Conservation (phyloP, 768 basidiomycete genomes). For the Ephemerocybe angulata region DNA sequence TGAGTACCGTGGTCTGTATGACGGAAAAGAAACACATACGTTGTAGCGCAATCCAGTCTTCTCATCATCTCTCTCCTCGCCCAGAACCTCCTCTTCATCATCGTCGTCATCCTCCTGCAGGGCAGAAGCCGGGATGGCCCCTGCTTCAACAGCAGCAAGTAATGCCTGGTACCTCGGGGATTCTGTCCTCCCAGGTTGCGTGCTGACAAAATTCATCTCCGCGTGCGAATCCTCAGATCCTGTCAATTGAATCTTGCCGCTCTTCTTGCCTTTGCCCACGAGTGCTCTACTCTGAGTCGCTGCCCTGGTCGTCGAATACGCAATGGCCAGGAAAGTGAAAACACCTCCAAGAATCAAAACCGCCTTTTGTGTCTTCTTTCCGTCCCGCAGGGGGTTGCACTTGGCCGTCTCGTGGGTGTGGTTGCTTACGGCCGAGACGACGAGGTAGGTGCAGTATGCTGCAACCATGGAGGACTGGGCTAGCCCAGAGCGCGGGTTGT, state of each 20-base stretch:
- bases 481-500: conserved; percentile 91
- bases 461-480: conserved; percentile 98
- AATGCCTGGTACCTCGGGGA: conserved; percentile 91
- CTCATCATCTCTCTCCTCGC: conserved; percentile 87
- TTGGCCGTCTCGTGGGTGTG: conserved; percentile 67
- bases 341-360: conserved; percentile 86
- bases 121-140: conserved; percentile 32
- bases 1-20: not conserved
- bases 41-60: conserved; percentile 92
- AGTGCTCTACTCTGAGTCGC: conserved; percentile 94
- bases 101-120: conserved; percentile 51
- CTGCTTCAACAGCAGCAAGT: conserved; percentile 93
- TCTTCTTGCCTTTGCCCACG: conserved; percentile 69
- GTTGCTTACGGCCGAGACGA: conserved; percentile 90
- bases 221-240: conserved; percentile 56
- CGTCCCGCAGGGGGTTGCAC: conserved; percentile 87
- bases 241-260: conserved; percentile 60
- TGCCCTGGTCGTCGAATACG: conserved; percentile 93
- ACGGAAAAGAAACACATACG: conserved; percentile 40
- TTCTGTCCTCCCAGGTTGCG: conserved; percentile 81
- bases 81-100: conserved; percentile 64
- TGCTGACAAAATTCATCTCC: conserved; percentile 73
- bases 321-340: conserved; percentile 97
- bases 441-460: conserved; percentile 93
- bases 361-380: conserved; percentile 71